Evolutionary conservation across 176 grass and related monocot genomes (phyloP).

Genomic region (Miscanthus lutarioriparius): DNA sequence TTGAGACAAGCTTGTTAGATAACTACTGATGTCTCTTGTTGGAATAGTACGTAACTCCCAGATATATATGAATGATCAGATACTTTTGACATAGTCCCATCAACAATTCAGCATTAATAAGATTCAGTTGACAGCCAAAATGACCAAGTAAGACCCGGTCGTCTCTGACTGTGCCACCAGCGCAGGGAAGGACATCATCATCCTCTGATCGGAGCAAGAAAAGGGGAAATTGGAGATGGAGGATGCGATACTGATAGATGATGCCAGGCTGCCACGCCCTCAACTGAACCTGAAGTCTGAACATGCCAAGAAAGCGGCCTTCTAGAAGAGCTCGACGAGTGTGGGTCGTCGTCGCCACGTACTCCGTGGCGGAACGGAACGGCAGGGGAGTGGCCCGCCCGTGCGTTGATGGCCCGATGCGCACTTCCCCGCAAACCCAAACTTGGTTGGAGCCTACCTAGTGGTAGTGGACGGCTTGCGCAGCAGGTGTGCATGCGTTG

Average conservation of each 20-base stretch:
- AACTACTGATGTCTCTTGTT: background rate
- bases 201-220: background rate
- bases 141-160: background rate
- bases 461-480: background rate
- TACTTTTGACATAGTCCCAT: background rate
- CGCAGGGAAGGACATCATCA: background rate
- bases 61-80: background rate
- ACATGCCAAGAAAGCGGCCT: conserved; percentile 14
- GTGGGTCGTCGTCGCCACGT: background rate
- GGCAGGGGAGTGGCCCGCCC: background rate
- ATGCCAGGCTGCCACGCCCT: background rate
- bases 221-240: background rate
- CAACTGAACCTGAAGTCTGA: background rate
- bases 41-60: background rate
- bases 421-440: background rate
- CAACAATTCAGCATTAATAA: background rate
- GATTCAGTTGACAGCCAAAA: background rate
- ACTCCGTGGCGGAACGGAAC: background rate
- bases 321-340: conserved; percentile 15
- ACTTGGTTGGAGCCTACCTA: background rate
- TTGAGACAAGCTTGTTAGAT: background rate
- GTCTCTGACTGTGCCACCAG: background rate
- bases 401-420: too few species aligned
- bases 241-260: background rate
- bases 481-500: background rate